Evolutionary conservation across 1,284 basidiomycete species (phyloP), one percentile per base, ranked within the genome.

Genomic region (Tilletia indica): DNA sequence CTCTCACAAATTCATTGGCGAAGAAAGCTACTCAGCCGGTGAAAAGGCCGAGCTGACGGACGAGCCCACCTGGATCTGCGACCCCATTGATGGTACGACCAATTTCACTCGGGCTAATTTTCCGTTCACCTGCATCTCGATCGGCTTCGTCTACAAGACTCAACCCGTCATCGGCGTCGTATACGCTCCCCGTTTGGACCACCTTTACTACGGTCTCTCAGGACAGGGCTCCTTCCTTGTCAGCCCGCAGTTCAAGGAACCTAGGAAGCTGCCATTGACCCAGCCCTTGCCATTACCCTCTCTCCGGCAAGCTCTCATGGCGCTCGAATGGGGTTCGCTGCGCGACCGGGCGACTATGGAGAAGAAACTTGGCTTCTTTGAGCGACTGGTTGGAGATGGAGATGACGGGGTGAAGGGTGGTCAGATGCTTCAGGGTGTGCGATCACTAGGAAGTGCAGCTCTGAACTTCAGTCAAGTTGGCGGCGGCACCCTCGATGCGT

Each of bases 261-360:
- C 56, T 86, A 71, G 86, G 11, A 84, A 86, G n/a, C 86, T 90
- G 34, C 92, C 90, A 58, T 87, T 96, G 11, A 74, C 78, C 9
- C 70, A 80, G 19, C 93, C 94, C 0, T 86, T 92, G 38, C 87
- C 88, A 8, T 89, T 91, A 5, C 90, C 91, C 67, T 90, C 90
- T 11, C 88, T 97, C 12, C 89, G 89, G 36, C 90, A 93, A 80
- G 94, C 93, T 4, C 88, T 94, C 39, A 88, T 97, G 54, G 94
- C 90, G 3, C 88, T 95, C 68, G 95, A 98, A 86, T 97, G 93
- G 91, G 95, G 95, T 38, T 92, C 91, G 0, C 94, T 96, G 84
- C 88, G 95, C 19, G 87, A 87, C 2, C 80, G 85, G 12, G 85
- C 86, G 5, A 87, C 79, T 4, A 75, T 84, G 16, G 85, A 86